These are phyloP conservation scores for Glycine tomentella DNA, from an alignment of 306 rosid genomes.

Conservation along the genomic window DNA sequence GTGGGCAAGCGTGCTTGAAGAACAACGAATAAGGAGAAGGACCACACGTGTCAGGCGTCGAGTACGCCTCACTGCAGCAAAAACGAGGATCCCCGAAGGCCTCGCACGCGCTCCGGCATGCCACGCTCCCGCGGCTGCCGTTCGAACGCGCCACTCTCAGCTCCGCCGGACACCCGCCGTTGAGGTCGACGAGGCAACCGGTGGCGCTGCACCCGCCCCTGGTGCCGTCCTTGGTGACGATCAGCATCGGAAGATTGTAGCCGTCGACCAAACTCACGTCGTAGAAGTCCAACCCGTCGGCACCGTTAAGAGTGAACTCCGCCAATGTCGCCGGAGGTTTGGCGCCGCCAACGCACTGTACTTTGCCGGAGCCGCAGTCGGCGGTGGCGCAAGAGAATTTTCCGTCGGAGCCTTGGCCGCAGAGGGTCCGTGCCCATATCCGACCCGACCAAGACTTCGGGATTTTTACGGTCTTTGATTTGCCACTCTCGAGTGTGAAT, in stretches of 20 bases:
- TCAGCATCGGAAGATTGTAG: conserved; percentile 86
- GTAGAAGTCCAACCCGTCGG: conserved; percentile 80
- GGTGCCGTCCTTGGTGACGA: conserved; percentile 73
- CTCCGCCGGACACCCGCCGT: conserved; percentile 73
- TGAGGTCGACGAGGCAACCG: conserved; percentile 83
- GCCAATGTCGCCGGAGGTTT: conserved; percentile 93
- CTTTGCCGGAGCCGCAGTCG: conserved; percentile 84
- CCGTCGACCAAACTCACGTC: conserved; percentile 98
- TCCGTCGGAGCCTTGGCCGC: conserved; percentile 59
- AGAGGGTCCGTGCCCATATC: conserved; percentile 87
- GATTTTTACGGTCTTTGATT: conserved; percentile 58
- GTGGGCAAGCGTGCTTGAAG: conserved; percentile 90
- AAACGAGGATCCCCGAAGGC: conserved; percentile 84
- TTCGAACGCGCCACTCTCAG: conserved; percentile 62
- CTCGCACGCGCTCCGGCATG: conserved; percentile 97
- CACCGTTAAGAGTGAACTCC: conserved; percentile 93
- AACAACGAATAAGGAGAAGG: conserved; percentile 67
- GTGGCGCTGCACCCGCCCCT: conserved; percentile 87
- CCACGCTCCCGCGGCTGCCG: conserved; percentile 56
- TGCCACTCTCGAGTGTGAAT: conserved; percentile 64
- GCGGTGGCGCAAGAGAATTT: conserved; percentile 81
- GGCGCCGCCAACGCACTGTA: conserved; percentile 82
- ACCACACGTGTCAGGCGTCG: conserved; percentile 86
- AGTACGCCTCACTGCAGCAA: conserved; percentile 82
- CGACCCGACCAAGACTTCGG: conserved; percentile 96